Conservation (phyloP, 129 eudicot species). For the Erigeron canadensis region DNA sequence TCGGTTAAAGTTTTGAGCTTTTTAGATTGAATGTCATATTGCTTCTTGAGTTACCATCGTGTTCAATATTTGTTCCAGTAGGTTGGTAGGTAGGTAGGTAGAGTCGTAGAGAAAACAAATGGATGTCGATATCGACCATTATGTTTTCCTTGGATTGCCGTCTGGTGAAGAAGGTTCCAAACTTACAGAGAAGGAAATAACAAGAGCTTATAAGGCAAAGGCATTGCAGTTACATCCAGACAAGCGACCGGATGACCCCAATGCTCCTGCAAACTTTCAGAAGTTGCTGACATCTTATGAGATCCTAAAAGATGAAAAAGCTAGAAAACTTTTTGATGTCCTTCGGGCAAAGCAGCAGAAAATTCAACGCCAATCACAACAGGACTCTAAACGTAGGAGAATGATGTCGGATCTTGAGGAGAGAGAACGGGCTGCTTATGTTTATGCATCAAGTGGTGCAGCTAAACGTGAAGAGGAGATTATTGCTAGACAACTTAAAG, state of each 20-base stretch:
- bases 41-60: no score
- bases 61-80: slow-evolving; percentile 1
- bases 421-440: slow-evolving; percentile 68
- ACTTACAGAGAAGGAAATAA: slow-evolving; percentile 63
- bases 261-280: slow-evolving; percentile 62
- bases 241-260: slow-evolving; percentile 70
- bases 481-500: slow-evolving; percentile 52
- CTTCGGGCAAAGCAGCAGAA: slow-evolving; percentile 56
- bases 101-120: slow-evolving; percentile 38
- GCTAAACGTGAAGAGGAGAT: slow-evolving; percentile 66
- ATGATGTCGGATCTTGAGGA: slow-evolving; percentile 85
- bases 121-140: slow-evolving; percentile 74
- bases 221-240: slow-evolving; percentile 77
- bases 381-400: slow-evolving; percentile 61
- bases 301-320: slow-evolving; percentile 70
- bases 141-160: slow-evolving; percentile 60
- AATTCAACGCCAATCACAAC: slow-evolving; percentile 48
- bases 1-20: no score
- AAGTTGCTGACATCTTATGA: slow-evolving; percentile 66
- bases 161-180: slow-evolving; percentile 80
- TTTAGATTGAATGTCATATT: no score
- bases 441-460: slow-evolving; percentile 37
- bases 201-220: slow-evolving; percentile 64
- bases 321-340: slow-evolving; percentile 71
- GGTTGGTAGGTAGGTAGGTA: no score